Evolutionary conservation across 129 eudicot species (phyloP), one percentile per base, ranked within the genome.

Genomic region (Flaveria bidentis): DNA sequence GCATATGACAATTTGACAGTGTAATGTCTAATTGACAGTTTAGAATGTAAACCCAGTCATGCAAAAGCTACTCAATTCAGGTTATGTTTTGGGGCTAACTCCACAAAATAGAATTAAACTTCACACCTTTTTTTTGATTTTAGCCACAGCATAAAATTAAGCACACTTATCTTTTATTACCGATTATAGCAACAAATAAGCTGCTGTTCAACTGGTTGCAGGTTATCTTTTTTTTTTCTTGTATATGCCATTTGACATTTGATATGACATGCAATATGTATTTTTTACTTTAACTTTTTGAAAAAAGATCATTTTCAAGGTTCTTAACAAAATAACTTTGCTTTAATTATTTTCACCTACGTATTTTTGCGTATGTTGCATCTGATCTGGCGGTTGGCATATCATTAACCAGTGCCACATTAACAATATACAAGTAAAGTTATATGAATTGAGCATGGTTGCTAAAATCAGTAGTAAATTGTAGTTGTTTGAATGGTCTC

Each of bases 41-140:
- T 30, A 17, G 12, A 17, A 18, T 8, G 20, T 55, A n/a, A 55
- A 55, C 12, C 56, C 9, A 52, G 33, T 53, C 5, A 1, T 52
- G 76, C 16, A 72, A 30, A 67, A 52, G 20, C 50, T 49, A 39
- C 26, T 71, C 61, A 28, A 51, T 71, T 71, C 18, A 26, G 75
- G 63, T 25, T 28, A 71, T 52, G 53, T 71, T 71, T 41, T 20
- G 17, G 23, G 30, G 25, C 33, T 20, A 22, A 3, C 14, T 57
- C 15, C 6, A 22, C 13, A 3, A 10, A 12, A 58, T 20, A 4
- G 15, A 20, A 22, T 20, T 23, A 9, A 58, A 58, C 33, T 58
- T 20, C 25, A 11, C 65, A 10, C 11, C 41, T 17, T 55, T 23
- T 58, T 13, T 13, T 23, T 5, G 1, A 8, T 22, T 22, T 23